Evolutionary conservation across 257 asterid species (phyloP).

Genomic region (Solanum bukasovii): DNA sequence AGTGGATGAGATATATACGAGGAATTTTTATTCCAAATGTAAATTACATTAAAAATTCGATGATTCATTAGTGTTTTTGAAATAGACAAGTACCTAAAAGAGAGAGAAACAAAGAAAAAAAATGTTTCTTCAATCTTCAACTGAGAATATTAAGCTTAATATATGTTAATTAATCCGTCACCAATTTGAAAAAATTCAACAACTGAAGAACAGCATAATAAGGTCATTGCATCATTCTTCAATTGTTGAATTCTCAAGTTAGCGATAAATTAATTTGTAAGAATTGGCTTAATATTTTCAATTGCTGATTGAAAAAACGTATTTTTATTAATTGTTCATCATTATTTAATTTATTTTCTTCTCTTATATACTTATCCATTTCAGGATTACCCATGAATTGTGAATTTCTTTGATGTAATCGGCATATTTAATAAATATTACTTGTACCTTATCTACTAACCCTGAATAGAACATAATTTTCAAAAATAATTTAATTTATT

Average conservation of each 20-base stretch:
- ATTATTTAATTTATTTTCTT: background rate
- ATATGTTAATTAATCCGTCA: too few species aligned
- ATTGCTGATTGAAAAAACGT: background rate
- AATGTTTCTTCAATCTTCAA: background rate
- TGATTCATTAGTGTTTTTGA: conserved; percentile 6
- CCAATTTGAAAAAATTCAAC: too few species aligned
- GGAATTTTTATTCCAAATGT: background rate
- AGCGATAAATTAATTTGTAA: too few species aligned
- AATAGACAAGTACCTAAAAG: conserved; percentile 3
- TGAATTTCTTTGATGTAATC: background rate
- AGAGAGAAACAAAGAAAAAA: background rate
- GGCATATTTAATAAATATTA: background rate
- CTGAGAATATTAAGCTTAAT: background rate
- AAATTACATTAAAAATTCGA: background rate
- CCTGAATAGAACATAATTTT: background rate
- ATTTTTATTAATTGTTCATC: background rate
- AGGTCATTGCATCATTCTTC: too few species aligned
- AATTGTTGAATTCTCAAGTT: too few species aligned
- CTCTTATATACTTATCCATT: conserved; percentile 2
- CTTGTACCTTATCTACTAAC: conserved; percentile 11
- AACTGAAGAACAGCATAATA: too few species aligned
- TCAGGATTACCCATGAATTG: conserved; percentile 1
- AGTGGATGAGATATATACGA: conserved; percentile 7
- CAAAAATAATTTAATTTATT: background rate
- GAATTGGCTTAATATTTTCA: too few species aligned